Evolutionary conservation across 768 basidiomycete genomes (phyloP), one percentile per base, ranked within the genome.

Genomic region (Stropharia rugosoannulata): DNA sequence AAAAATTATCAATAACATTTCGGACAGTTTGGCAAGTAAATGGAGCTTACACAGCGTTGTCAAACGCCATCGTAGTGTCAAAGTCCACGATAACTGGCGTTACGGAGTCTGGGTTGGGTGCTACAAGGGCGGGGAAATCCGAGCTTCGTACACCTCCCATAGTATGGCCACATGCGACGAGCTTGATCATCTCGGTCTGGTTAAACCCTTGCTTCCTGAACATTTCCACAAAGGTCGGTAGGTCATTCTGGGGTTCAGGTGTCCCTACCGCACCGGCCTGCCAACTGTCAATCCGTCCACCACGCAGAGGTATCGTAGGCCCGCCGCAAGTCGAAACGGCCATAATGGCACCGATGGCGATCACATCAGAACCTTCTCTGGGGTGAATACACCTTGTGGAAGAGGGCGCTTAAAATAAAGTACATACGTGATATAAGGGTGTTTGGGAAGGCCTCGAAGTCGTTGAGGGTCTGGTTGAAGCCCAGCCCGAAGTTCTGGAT

Each of bases 251-350:
- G 0, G 80, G 77, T 41, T 76, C 65, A 2, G 81, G 81, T 15
- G 77, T 75, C 11, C 78, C 78, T 4, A 56, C 60, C 43, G n/a
- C 55, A 13, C 63, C 63, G 4, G 42, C 60, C 10, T 37, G 27
- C 60, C 60, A 64, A 13, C 56, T 58, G 47, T 70, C 62, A 57
- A 81, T 77, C 66, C 90, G 89, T 57, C 80, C 71, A 3, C 81
- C 73, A 8, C 86, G 86, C 65, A 89, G 72, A 51, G 92, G 79
- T 60, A 90, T 67, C 62, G 90, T 80, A 43, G 80, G 80, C 13
- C 81, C 80, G n/a, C 74, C 75, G 58, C 81, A 82, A 62, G 63
- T 90, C 82, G 22, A 75, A 69, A 43, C 78, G 62, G 15, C 72
- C 66, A 7, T 84, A 77, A 49, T 62, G 10, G 81, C 75, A 6